phyloP scores from a whole-genome alignment of 2,329 filamentous ascomycete genomes.

The Ophiostoma novo-ulmi region DNA sequence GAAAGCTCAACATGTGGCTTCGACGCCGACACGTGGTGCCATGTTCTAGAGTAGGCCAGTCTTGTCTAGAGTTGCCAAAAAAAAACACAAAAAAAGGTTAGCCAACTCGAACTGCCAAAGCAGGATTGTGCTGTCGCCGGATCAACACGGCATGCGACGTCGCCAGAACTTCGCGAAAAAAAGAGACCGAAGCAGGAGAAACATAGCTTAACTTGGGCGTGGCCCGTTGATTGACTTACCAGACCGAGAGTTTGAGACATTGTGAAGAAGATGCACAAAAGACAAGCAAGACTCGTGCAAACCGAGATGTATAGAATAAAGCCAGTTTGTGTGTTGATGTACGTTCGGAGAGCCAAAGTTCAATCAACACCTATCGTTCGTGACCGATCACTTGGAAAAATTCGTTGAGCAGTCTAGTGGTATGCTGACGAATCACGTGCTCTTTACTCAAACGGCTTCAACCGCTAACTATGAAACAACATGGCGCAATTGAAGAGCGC shows the following conservation, averaged over 20 bases:
- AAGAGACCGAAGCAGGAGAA: background rate
- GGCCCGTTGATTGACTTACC: slow-evolving; percentile 44
- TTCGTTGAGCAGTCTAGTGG: background rate
- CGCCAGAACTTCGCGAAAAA: background rate
- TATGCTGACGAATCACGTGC: slow-evolving; percentile 5
- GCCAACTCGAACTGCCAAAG: background rate
- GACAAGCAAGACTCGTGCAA: background rate
- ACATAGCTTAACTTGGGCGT: background rate
- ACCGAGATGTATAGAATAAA: background rate
- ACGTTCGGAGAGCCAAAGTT: background rate
- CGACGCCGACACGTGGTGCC: slow-evolving; percentile 79
- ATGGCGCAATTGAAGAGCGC: background rate
- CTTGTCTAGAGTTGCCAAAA: slow-evolving; percentile 62
- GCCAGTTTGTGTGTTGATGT: background rate
- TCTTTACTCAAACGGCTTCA: background rate
- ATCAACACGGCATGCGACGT: background rate
- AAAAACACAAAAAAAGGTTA: background rate
- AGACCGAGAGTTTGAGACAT: slow-evolving; percentile 79
- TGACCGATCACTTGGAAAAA: background rate
- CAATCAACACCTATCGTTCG: background rate
- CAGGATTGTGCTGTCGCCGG: background rate
- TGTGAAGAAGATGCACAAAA: background rate
- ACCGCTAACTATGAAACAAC: background rate
- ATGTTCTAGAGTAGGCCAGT: slow-evolving; percentile 91
- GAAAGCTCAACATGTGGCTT: slow-evolving; percentile 56